Evolutionary conservation across 306 rosid species (phyloP).

Genomic region (Quercus gilva): DNA sequence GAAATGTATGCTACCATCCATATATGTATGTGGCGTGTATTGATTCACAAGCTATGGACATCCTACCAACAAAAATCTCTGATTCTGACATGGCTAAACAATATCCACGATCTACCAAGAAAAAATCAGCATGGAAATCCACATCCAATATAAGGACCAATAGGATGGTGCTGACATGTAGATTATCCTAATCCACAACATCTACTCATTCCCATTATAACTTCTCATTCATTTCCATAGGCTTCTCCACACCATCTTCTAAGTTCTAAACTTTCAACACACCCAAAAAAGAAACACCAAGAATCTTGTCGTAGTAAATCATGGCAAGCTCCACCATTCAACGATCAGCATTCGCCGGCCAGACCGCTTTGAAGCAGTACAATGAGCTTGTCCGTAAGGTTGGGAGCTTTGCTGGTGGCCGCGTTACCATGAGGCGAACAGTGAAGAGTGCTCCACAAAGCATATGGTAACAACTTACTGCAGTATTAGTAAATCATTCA

Average conservation of each 20-base stretch:
- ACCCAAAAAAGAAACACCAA: conserved; percentile 7
- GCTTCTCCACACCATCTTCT: background rate
- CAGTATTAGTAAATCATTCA: background rate
- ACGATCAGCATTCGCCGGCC: conserved; percentile 82
- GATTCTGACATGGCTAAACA: conserved; percentile 55
- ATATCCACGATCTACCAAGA: conserved; percentile 5
- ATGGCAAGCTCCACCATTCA: conserved; percentile 91
- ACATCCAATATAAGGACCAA: conserved; percentile 49
- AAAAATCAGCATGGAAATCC: conserved; percentile 61
- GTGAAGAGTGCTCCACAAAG: conserved; percentile 83
- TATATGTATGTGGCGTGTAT: conserved; percentile 41
- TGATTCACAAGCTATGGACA: background rate
- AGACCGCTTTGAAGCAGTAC: conserved; percentile 68
- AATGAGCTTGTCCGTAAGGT: conserved; percentile 75
- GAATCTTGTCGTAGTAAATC: conserved; percentile 14
- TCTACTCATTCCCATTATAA: conserved; percentile 34
- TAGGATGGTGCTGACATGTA: conserved; percentile 65
- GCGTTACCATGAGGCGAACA: conserved; percentile 79
- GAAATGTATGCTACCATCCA: background rate
- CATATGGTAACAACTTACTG: conserved; percentile 57
- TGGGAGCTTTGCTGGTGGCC: conserved; percentile 58
- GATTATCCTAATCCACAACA: conserved; percentile 80
- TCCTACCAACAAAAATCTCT: conserved; percentile 30
- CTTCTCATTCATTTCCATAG: conserved; percentile 24
- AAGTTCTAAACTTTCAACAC: background rate